Percentiles rank a stretch among this genome's conserved stretches.
These are phyloP conservation scores for Priceomyces castillae DNA, from an alignment of 805 yeast species.

Conservation along the genomic window DNA sequence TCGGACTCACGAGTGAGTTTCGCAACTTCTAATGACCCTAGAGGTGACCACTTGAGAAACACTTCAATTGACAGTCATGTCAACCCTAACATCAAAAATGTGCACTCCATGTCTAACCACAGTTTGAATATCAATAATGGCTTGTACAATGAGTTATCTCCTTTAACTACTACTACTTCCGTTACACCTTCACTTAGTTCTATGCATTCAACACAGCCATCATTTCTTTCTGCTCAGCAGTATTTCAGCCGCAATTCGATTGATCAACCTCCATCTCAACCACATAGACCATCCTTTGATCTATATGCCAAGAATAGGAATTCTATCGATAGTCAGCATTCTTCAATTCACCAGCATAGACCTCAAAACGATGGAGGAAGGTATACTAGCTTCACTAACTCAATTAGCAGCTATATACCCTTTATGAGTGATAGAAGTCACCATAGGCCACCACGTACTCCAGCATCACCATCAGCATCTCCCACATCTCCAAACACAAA, in stretches of 20 bases:
- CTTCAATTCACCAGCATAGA: constrained; percentile 14
- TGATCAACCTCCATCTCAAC: constrained; percentile 30
- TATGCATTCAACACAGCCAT: constrained; percentile 41
- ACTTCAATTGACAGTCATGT: constrained; percentile 14
- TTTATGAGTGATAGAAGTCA: constrained; percentile 36
- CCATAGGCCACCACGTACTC: too few relatives aligned
- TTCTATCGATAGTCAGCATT: constrained; percentile 30
- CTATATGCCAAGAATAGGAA: constrained; percentile 26
- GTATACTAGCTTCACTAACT: constrained; percentile 32
- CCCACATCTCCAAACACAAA: constrained; percentile 8
- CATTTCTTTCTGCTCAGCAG: constrained; percentile 44
- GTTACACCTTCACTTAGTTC: constrained; percentile 40
- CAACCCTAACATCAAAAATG: constrained; percentile 3
- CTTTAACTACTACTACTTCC: constrained; percentile 44
- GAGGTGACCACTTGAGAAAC: constrained; percentile 13
- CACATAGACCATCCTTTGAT: constrained; percentile 33
- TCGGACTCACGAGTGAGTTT: neutral
- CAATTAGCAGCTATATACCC: constrained; percentile 40
- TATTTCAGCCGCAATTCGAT: constrained; percentile 35
- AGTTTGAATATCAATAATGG: constrained; percentile 4
- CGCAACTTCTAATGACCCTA: neutral
- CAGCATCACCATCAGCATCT: constrained; percentile 12
- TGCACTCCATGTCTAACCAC: constrained; percentile 3
- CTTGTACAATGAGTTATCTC: constrained; percentile 30
- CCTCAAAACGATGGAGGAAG: constrained; percentile 19